Conservation (phyloP, 805 yeast genomes). For the Blastobotrys chiropterorum region DNA sequence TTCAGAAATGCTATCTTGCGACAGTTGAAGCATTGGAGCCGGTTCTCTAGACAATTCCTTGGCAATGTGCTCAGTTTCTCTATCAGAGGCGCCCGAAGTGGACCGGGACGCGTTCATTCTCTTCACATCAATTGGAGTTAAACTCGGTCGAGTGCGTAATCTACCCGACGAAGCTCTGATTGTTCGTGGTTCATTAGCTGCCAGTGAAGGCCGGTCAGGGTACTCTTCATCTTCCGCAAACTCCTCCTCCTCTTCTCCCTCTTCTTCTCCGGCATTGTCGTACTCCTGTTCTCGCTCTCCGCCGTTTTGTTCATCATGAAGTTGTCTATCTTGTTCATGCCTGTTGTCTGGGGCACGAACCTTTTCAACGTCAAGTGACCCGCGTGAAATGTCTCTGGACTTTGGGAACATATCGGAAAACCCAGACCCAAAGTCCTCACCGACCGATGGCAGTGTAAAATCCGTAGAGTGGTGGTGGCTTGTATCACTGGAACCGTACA, state of each 20-base stretch:
- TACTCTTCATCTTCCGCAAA: slow-evolving; percentile 1
- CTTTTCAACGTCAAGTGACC: too few species aligned
- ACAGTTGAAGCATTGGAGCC: slow-evolving; percentile 16
- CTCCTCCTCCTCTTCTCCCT: slow-evolving; percentile 3
- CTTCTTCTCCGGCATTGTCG: slow-evolving; percentile 1
- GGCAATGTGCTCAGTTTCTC: slow-evolving; percentile 9
- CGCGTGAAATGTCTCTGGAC: neutral
- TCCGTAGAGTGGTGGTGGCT: neutral
- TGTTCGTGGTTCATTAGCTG: slow-evolving; percentile 6
- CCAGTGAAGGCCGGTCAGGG: too few species aligned
- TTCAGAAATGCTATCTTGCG: slow-evolving; percentile 9
- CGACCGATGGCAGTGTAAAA: slow-evolving; percentile 13
- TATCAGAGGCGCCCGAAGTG: neutral
- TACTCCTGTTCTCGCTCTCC: too few species aligned
- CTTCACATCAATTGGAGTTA: slow-evolving; percentile 19
- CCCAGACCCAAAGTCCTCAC: slow-evolving; percentile 17
- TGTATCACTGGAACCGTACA: neutral
- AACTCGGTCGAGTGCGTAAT: slow-evolving; percentile 15
- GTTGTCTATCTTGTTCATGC: too few species aligned
- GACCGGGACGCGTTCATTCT: slow-evolving; percentile 11
- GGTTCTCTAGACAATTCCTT: slow-evolving; percentile 13
- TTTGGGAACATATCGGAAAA: slow-evolving; percentile 13
- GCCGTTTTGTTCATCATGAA: too few species aligned
- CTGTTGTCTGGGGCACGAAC: too few species aligned
- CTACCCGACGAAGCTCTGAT: slow-evolving; percentile 20